Conservation (phyloP, 2,329 filamentous ascomycete genomes). For the Cladosporium oxysporum region DNA sequence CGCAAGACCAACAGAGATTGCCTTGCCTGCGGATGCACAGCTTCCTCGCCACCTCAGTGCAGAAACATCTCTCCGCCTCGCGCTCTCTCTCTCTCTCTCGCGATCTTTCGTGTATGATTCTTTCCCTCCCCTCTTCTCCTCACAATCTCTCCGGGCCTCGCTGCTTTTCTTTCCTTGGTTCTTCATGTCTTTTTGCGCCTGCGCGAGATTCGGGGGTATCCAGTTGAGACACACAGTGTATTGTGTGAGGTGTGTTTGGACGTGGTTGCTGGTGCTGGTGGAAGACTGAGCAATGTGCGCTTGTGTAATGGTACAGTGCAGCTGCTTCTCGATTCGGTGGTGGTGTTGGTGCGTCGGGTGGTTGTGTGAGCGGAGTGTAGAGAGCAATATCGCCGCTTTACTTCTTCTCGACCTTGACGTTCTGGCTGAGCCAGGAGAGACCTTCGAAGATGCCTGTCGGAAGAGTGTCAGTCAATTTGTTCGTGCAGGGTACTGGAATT, state of each 20-base stretch:
- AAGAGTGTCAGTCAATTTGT: background rate
- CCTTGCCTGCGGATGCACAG: background rate
- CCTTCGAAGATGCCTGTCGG: constrained; percentile 50
- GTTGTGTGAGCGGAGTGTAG: background rate
- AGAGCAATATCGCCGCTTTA: background rate
- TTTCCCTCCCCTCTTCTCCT: background rate
- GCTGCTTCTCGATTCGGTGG: background rate
- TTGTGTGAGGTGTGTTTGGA: background rate
- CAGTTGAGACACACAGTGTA: background rate
- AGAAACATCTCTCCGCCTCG: background rate
- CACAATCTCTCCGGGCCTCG: background rate
- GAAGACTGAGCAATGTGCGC: background rate
- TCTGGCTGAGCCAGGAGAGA: constrained; percentile 53
- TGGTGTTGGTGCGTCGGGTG: background rate
- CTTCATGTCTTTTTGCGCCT: background rate
- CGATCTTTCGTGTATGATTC: background rate
- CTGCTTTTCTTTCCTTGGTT: background rate
- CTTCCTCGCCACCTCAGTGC: background rate
- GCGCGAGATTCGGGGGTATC: constrained; percentile 5
- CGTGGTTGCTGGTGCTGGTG: background rate
- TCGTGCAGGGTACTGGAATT: background rate
- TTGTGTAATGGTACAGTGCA: background rate
- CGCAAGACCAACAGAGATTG: background rate
- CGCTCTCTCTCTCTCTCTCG: too few relatives aligned
- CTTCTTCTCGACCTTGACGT: constrained; percentile 44